Conservation (phyloP, 2,329 filamentous ascomycete genomes). For the Beauveria australis region DNA sequence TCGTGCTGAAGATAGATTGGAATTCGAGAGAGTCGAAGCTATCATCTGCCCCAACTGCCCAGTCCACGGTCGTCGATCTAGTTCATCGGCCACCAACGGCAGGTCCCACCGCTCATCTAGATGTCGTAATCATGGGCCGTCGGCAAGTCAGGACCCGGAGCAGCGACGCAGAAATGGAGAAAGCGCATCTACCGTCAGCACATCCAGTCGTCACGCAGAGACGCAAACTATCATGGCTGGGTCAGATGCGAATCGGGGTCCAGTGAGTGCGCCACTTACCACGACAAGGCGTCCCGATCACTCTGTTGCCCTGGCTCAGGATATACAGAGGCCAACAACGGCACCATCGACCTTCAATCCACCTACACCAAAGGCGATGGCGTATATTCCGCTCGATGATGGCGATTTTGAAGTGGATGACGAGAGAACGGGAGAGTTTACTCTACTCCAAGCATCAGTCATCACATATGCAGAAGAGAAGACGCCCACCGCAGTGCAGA, state of each 20-base stretch:
- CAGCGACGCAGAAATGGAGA: too few species aligned
- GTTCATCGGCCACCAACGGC: neutral
- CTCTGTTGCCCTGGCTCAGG: too few species aligned
- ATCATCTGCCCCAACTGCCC: slow-evolving; percentile 5
- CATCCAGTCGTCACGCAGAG: too few species aligned
- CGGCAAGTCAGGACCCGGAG: neutral
- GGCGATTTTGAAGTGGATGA: too few species aligned
- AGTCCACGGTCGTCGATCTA: slow-evolving; percentile 2
- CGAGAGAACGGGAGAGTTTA: too few species aligned
- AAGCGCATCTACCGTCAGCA: too few species aligned
- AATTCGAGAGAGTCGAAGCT: slow-evolving; percentile 6
- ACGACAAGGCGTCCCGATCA: neutral
- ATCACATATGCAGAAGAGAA: too few species aligned
- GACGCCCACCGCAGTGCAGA: too few species aligned
- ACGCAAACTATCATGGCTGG: too few species aligned
- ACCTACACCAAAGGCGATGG: neutral
- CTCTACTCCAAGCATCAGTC: too few species aligned
- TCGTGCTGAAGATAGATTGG: neutral
- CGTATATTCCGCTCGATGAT: neutral
- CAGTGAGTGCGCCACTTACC: too few species aligned
- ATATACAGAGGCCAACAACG: neutral
- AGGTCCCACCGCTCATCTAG: neutral
- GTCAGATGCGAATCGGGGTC: too few species aligned
- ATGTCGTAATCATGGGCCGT: neutral
- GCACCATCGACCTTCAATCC: neutral